Base-by-base conservation (phyloP, 371 early-diverging fungal genomes). In the Saksenaea oblongispora region DNA sequence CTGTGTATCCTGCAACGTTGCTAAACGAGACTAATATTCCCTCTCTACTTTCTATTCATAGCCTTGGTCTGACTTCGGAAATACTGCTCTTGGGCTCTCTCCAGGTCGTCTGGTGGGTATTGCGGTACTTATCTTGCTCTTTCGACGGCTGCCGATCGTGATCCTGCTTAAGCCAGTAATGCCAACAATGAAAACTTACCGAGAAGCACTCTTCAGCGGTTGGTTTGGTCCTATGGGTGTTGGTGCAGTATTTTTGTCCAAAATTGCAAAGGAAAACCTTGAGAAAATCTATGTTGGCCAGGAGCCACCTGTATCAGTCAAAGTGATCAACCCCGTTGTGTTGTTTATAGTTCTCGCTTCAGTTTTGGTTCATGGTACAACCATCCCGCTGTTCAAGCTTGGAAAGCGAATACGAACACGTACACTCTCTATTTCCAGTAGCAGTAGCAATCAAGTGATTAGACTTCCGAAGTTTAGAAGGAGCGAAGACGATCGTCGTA, bases 181-280 rank as follows among this genome's bases (percentile, higher is more conserved):
- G 47, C 91, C 93, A 0, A 87, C 91, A 3, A 71, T 98, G 37
- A 78, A 83, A 15, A 90, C 80, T 0, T 85, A 79, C 63, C 86
- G 88, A 17, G 96, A 97, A 66, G 95, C 93, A 0, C 69, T 95
- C 0, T 97, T 97, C 73, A 90, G 92, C n/a, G 99, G 99, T 1
- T 98, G 95, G 94, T 98, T 96, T 72, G 98, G 98, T 0, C 98
- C 98, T 1, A 92, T 98, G 54, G 82, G 82, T n/a, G 87, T 87
- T 7, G 87, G 91, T 3, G 97, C 98, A 0, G 76, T 98, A 1
- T 98, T 87, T 67, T 85, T 91, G 61, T 82, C 89, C n/a, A 80
- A 79, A 34, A 77, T 88, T 54, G 87, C 90, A 4, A 83, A 83
- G 28, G 78, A 80, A 59, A 69, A 84, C 55, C 59, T 89, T 17